Evolutionary conservation across 164 flowering plant genomes (phyloP), one percentile per base, ranked within the genome.

Genomic region (Vitis rupestris): DNA sequence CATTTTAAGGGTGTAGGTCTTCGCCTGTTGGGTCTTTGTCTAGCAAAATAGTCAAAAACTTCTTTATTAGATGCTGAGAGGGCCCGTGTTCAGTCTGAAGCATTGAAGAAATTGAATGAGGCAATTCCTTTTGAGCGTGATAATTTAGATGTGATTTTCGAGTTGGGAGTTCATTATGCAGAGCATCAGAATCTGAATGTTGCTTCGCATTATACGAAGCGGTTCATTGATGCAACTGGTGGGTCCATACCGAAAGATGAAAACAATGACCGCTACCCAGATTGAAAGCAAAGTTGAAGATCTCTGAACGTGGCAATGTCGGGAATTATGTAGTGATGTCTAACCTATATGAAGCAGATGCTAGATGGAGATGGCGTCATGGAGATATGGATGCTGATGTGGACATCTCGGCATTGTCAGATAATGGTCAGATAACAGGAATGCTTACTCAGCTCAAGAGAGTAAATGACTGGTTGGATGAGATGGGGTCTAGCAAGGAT

Each of bases 211-310:
- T 88, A 79, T 86, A 96, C 95, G 29, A 90, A 89, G 75, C 78
- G 80, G 61, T 95, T 84, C 74, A 74, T 95, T 70, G 91, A 95
- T 82, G 81, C 83, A 58, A 95, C 97, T 0, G 99, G 99, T 56
- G 98, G 99, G 27, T 89, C 98, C 11, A 12, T 84, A 54, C 58
- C 87, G 54, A 89, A 85, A 80, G 99, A 17, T 17, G 17, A 17
- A 17, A 17, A 17, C 17, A 17, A 17, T 17, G 17, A 17, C 17
- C 17, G 17, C 17, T 17, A 17, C 17, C 17, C 17, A 17, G 17
- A 17, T 17, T 17, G 17, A 17, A 17, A 17, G 17, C 17, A 17
- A 17, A 17, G 17, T 17, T 17, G 17, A 17, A 17, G 17, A 17
- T 17, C 17, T 17, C 17, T 17, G 17, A 17, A 17, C 17, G 17